These are phyloP conservation scores for Aspergillus fumigatus DNA, from an alignment of 2,329 filamentous ascomycete genomes.

Conservation along the genomic window DNA sequence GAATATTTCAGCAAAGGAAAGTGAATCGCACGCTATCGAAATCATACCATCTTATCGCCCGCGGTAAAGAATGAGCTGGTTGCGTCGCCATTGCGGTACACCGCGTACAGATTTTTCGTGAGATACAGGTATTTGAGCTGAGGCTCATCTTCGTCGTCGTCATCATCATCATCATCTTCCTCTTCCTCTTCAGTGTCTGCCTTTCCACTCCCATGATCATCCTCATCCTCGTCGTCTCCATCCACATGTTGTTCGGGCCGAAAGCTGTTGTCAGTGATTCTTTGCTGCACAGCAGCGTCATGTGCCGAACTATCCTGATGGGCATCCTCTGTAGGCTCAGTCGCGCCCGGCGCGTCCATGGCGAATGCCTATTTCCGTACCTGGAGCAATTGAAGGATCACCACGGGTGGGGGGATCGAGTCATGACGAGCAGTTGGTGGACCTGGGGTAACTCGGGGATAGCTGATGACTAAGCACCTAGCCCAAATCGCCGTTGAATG, in stretches of 20 bases:
- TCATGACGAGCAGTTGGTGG: slow-evolving; percentile 9
- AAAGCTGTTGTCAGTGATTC: slow-evolving; percentile 5
- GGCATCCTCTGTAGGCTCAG: slow-evolving; percentile 21
- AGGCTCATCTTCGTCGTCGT: slow-evolving; percentile 89
- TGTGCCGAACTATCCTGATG: slow-evolving; percentile 16
- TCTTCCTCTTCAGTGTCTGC: slow-evolving; percentile 53
- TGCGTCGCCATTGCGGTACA: slow-evolving; percentile 93
- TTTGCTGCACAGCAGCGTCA: slow-evolving; percentile 15
- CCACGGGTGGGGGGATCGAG: slow-evolving; percentile 6
- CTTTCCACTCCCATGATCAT: slow-evolving; percentile 21
- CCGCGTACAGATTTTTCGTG: slow-evolving; percentile 70
- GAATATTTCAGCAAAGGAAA: slow-evolving; percentile 31
- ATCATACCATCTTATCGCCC: slow-evolving; percentile 88
- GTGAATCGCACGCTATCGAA: slow-evolving; percentile 1
- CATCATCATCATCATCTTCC: slow-evolving; percentile 71
- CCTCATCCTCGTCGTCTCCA: slow-evolving; percentile 13
- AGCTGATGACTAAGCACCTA: not conserved
- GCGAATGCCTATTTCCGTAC: slow-evolving; percentile 25
- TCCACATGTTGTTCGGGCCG: slow-evolving; percentile 3
- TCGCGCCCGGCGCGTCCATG: slow-evolving; percentile 38
- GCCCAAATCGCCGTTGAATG: not conserved
- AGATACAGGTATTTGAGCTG: slow-evolving; percentile 87
- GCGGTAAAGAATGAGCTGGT: slow-evolving; percentile 86
- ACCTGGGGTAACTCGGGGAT: slow-evolving; percentile 12
- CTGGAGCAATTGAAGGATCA: slow-evolving; percentile 14